Evolutionary conservation across 257 asterid species (phyloP), one percentile per base, ranked within the genome.

Genomic region (Schizonepeta tenuifolia): DNA sequence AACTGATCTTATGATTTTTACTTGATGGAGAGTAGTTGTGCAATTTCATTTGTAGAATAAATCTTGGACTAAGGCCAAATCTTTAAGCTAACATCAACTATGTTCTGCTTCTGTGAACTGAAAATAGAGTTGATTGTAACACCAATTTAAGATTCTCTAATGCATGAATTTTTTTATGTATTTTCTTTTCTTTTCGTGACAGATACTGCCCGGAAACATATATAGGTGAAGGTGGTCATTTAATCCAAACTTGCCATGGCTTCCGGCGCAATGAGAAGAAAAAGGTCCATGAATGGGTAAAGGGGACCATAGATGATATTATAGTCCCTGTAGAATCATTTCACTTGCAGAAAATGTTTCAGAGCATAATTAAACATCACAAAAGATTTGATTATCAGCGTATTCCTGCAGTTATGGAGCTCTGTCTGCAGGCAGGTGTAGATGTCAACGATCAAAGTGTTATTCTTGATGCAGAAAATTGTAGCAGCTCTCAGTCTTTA

Each of bases 371-470:
- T 70, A 78, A 77, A 65, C 98, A 90, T 66, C 76, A 94, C 7
- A 86, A 91, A 81, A 87, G 98, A 69, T 94, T 94, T 38, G 93
- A 94, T 72, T 77, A 85, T 60, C 89, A 87, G 26, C 95, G 98
- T 10, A 69, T 92, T 67, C 84, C 97, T 3, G 98, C 99, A 12
- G 83, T 94, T 44, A 74, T 91, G 54, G 99, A 92, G 77, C 88
- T 91, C 54, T 94, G 99, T 75, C 84, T 86, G 43, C 99, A 90
- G 72, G 98, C 99, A 28, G 99, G 98, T 26, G 88, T 81, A 65
- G 71, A 81, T 70, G 74, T 70, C 51, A 62, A 56, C 14, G 75
- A 84, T 65, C 76, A 67, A 69, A 74, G 21, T 62, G 54, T 58
- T 38, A 63, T 17, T 26, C 40, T 67, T 69, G 73, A 43, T 54